phyloP scores from a whole-genome alignment of 768 basidiomycete genomes.

The Pleurotus cornucopiae region DNA sequence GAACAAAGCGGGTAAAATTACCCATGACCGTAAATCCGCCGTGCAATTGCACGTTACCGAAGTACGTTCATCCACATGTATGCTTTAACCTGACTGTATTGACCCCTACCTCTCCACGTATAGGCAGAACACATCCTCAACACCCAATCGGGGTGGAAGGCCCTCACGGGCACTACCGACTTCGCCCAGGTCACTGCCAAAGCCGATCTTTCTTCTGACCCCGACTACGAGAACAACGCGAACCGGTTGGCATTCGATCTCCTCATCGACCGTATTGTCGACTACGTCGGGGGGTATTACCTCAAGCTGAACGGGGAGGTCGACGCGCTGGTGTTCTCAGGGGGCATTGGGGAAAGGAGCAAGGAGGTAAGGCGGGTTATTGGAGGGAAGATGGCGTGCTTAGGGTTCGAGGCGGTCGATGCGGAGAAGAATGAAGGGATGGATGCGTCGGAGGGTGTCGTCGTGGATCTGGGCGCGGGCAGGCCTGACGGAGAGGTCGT shows the following conservation, averaged over 20 bases:
- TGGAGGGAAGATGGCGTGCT: conserved; percentile 44
- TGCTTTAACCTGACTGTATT: no score
- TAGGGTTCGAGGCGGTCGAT: conserved; percentile 59
- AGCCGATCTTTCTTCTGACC: conserved; percentile 24
- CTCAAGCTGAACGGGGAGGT: conserved; percentile 64
- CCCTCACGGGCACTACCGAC: conserved; percentile 77
- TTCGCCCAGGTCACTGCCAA: conserved; percentile 63
- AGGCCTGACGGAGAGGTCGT: conserved; percentile 17
- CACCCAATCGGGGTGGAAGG: conserved; percentile 72
- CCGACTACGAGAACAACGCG: conserved; percentile 23
- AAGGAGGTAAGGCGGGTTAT: conserved; percentile 57
- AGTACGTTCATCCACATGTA: conserved; percentile 18
- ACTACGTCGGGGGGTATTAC: conserved; percentile 72
- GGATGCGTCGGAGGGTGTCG: conserved; percentile 29
- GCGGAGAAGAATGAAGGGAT: conserved; percentile 39
- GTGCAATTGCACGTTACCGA: conserved; percentile 51
- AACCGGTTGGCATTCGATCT: conserved; percentile 71
- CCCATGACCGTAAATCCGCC: conserved; percentile 44
- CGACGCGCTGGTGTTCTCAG: conserved; percentile 81
- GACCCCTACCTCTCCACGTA: not conserved
- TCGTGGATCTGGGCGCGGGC: conserved; percentile 41
- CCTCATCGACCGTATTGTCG: conserved; percentile 71
- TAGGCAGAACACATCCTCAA: conserved; percentile 74
- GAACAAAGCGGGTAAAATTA: conserved; percentile 46
- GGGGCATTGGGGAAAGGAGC: conserved; percentile 83